Evolutionary conservation across 352 stramenopile species (phyloP).

Genomic region (Phytophthora brassicae): DNA sequence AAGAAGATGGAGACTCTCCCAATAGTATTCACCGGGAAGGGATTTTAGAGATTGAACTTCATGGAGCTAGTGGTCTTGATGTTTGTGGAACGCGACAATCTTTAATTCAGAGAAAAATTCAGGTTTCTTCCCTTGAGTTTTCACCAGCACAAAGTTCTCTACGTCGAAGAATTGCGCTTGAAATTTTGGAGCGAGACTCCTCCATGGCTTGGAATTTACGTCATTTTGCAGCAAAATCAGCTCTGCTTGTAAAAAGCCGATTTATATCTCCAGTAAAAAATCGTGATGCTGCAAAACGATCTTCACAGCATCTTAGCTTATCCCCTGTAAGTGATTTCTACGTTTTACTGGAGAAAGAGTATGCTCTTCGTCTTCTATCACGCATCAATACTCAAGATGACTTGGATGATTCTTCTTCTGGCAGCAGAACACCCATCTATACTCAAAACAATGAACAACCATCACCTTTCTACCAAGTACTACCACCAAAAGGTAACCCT

Average conservation of each 20-base stretch:
- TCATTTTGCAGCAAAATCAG: conserved; percentile 24
- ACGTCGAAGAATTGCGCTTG: conserved; percentile 29
- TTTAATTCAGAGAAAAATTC: conserved; percentile 25
- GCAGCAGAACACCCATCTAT: conserved; percentile 10
- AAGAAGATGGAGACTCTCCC: conserved; percentile 66
- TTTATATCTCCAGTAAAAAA: conserved; percentile 1
- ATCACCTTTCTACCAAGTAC: conserved; percentile 1
- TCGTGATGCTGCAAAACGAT: conserved; percentile 4
- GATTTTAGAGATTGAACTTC: conserved; percentile 57
- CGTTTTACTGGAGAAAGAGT: conserved; percentile 35
- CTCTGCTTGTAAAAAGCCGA: conserved; percentile 9
- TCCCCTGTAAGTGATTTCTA: conserved; percentile 49
- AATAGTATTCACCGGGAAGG: conserved; percentile 76
- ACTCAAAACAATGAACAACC: conserved; percentile 10
- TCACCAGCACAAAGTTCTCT: conserved; percentile 25
- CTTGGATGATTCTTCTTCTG: background rate
- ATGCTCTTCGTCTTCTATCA: conserved; percentile 8
- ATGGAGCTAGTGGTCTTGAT: conserved; percentile 55
- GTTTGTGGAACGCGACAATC: conserved; percentile 17
- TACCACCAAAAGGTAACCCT: conserved; percentile 7
- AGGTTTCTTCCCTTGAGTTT: conserved; percentile 42
- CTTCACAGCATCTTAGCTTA: background rate
- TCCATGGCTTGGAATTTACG: conserved; percentile 33
- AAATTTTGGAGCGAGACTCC: conserved; percentile 47
- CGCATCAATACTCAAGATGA: conserved; percentile 2